Evolutionary conservation across 306 rosid genomes (phyloP).

Genomic region (Lathyrus sativus): DNA sequence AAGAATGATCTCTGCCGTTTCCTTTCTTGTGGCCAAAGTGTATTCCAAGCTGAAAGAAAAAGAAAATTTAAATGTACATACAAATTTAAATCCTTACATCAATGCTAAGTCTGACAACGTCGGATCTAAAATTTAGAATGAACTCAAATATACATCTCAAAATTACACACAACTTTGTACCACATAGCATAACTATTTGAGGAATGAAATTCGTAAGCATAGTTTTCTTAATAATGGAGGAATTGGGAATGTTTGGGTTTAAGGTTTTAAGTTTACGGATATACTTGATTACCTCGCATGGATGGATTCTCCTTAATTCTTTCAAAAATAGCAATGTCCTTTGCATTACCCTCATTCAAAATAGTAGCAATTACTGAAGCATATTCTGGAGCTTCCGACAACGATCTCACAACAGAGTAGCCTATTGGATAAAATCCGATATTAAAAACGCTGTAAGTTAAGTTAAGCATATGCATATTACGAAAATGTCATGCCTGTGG

Average conservation of each 20-base stretch:
- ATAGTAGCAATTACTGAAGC: slow-evolving; percentile 85
- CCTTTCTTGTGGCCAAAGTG: slow-evolving; percentile 98
- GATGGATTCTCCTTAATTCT: slow-evolving; percentile 64
- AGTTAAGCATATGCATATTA: slow-evolving; percentile 28
- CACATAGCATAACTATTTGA: neutral
- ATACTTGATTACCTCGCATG: slow-evolving; percentile 65
- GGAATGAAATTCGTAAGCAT: slow-evolving; percentile 12
- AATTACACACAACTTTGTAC: slow-evolving; percentile 11
- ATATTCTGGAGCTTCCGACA: slow-evolving; percentile 95
- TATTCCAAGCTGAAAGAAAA: slow-evolving; percentile 73
- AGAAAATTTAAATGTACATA: slow-evolving; percentile 20
- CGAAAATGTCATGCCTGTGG: slow-evolving; percentile 64
- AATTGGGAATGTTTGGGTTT: neutral
- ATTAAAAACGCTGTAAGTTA: slow-evolving; percentile 15
- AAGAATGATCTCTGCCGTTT: slow-evolving; percentile 96
- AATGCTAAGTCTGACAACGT: neutral
- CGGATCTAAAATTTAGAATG: slow-evolving; percentile 26
- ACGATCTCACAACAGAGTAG: slow-evolving; percentile 95
- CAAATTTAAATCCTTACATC: neutral
- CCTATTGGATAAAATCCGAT: slow-evolving; percentile 53
- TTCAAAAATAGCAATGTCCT: slow-evolving; percentile 35
- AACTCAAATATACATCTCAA: slow-evolving; percentile 7
- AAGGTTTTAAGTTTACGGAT: slow-evolving; percentile 28
- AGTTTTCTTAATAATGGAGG: slow-evolving; percentile 5
- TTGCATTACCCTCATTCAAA: slow-evolving; percentile 58